Evolutionary conservation across 2,329 filamentous ascomycete species (phyloP), one percentile per base, ranked within the genome.

Genomic region (Beauveria varroae): DNA sequence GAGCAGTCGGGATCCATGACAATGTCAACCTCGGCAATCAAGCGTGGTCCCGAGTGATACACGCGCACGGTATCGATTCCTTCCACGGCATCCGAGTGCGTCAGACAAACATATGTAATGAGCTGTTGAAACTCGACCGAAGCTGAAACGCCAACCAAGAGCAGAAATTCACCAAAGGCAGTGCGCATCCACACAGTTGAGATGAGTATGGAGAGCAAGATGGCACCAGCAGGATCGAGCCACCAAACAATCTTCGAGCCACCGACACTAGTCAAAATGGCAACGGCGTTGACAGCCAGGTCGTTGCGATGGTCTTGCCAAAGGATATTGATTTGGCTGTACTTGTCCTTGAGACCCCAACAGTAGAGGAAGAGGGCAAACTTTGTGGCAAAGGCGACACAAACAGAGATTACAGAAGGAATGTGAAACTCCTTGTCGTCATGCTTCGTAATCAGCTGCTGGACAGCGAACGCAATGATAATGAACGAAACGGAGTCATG

Each of bases 251-350:
- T 79, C 78, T 96, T 96, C 65, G 87, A 86, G 40, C 95, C 95
- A 60, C 91, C 90, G n/a, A 97, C 87, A 3, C 90, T 93, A 1
- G 93, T 97, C 60, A 97, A 75, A 65, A 98, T 86, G 84, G 89
- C 92, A 67, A 96, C 91, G 59, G 91, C 91, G 73, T 98, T 99
- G 81, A 99, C 91, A 68, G 96, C 81, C n/a, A 99, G 80, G 71
- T 99, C 95, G 71, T 99, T 99, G 64, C 95, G 88, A 77, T 99
- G 95, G 70, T 98, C 93, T 74, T 96, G 90, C 93, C 92, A 97
- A 16, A 98, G 79, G 71, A 97, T 97, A 62, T 89, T 85, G 65
- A 97, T 86, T 74, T 97, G 93, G 63, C 86, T 91, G 78, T 98
- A 96, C 69, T 91, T 90, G 77, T 97, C 88, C 67, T 93, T 88